Evolutionary conservation across 345 rosid genomes (phyloP).

Genomic region (Draba incana): DNA sequence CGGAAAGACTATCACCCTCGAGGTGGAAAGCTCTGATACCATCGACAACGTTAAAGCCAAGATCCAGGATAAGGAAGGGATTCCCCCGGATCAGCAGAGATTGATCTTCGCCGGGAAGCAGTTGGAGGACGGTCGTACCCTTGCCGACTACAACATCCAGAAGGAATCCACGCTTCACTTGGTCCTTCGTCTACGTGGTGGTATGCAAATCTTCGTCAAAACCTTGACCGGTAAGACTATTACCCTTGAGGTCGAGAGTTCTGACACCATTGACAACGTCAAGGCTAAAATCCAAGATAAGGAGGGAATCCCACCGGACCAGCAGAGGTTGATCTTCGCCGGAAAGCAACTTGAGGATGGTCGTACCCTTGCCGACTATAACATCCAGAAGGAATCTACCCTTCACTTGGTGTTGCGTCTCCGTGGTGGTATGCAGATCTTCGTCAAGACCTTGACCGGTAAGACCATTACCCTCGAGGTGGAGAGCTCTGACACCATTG

Average conservation of each 20-base stretch:
- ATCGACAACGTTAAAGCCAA: slow-evolving; percentile 49
- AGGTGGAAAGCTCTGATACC: slow-evolving; percentile 50
- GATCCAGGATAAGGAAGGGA: slow-evolving; percentile 49
- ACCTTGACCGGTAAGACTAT: slow-evolving; percentile 51
- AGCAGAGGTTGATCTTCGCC: slow-evolving; percentile 51
- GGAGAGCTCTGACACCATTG: slow-evolving; percentile 51
- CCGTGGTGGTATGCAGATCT: slow-evolving; percentile 56
- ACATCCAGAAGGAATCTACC: slow-evolving; percentile 49
- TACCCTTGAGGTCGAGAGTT: slow-evolving; percentile 47
- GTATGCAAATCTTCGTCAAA: slow-evolving; percentile 53
- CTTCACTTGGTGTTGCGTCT: slow-evolving; percentile 45
- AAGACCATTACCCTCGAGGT: slow-evolving; percentile 53
- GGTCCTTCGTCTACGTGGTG: slow-evolving; percentile 45
- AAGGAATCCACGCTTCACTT: slow-evolving; percentile 44
- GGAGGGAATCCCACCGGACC: slow-evolving; percentile 55
- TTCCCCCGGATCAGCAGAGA: slow-evolving; percentile 48
- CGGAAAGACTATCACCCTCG: slow-evolving; percentile 46
- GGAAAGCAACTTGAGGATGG: slow-evolving; percentile 56
- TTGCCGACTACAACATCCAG: slow-evolving; percentile 48
- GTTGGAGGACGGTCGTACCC: slow-evolving; percentile 33
- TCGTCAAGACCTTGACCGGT: slow-evolving; percentile 47
- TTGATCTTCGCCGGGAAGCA: slow-evolving; percentile 46
- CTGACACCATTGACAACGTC: slow-evolving; percentile 53
- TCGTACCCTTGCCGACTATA: slow-evolving; percentile 49
- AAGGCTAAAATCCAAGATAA: slow-evolving; percentile 53